Conservation (phyloP, 371 early-diverging fungal genomes). For the Furculomyces boomerangus region DNA sequence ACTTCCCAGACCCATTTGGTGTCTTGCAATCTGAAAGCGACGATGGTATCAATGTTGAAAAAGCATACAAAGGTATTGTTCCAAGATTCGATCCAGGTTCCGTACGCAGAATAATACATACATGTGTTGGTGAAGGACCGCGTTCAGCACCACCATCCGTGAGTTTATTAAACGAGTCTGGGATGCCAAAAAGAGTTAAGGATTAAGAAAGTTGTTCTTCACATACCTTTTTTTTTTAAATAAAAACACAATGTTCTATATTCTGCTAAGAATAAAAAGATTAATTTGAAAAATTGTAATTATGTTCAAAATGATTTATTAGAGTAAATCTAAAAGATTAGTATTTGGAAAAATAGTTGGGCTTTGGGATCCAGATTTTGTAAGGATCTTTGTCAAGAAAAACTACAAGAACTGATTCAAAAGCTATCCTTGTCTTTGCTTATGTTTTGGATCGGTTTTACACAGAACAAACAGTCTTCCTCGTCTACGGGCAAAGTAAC, state of each 20-base stretch:
- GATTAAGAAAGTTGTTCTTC: no score
- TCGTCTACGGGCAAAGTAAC: conserved; percentile 56
- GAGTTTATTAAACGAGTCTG: conserved; percentile 26
- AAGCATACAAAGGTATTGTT: conserved; percentile 27
- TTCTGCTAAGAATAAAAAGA: no score
- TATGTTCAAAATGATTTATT: no score
- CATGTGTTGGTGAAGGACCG: conserved; percentile 87
- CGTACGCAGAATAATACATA: conserved; percentile 75
- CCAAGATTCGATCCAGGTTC: conserved; percentile 46
- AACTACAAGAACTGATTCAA: no score
- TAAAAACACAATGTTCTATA: no score
- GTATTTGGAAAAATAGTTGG: no score
- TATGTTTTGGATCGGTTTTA: conserved; percentile 63
- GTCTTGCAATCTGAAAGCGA: conserved; percentile 14
- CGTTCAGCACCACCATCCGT: conserved; percentile 22
- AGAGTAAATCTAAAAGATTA: no score
- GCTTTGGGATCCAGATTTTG: no score
- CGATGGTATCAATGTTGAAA: conserved; percentile 27
- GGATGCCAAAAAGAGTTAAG: conserved; percentile 27
- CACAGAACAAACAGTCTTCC: conserved; percentile 60
- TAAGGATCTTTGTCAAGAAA: no score
- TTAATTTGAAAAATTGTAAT: no score
- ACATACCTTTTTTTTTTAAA: no score
- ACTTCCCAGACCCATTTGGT: conserved; percentile 44
- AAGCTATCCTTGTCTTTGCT: conserved; percentile 64